phyloP scores from a whole-genome alignment of 495 filamentous ascomycete species.

The Thermochaetoides thermophila region DNA sequence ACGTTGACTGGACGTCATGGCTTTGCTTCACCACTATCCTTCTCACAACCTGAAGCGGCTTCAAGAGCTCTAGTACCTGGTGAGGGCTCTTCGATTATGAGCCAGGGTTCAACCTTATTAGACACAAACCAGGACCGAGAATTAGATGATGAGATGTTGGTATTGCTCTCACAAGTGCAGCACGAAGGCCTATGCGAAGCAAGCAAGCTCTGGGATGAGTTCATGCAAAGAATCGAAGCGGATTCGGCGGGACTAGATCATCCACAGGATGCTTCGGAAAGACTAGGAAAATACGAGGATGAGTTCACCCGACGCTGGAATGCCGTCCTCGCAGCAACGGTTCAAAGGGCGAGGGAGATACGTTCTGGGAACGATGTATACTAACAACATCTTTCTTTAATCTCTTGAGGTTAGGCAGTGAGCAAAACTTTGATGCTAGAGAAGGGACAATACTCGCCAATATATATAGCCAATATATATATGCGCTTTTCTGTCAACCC shows the following conservation, averaged over 20 bases:
- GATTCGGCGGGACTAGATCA: background rate
- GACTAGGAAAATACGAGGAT: constrained; percentile 5
- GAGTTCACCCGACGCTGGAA: constrained; percentile 8
- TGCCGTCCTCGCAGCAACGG: constrained; percentile 1
- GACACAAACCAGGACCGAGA: no score
- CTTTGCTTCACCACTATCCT: no score
- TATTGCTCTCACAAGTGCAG: constrained; percentile 3
- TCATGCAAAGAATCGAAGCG: constrained; percentile 11
- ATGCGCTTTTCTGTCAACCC: no score
- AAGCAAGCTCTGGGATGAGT: constrained; percentile 13
- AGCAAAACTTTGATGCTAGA: no score
- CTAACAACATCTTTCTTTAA: no score
- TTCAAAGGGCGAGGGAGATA: constrained; percentile 7
- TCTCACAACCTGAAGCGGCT: background rate
- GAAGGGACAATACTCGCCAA: no score
- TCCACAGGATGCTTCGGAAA: constrained; percentile 1
- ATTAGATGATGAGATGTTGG: no score
- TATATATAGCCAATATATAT: no score
- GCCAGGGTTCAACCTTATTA: constrained; percentile 1
- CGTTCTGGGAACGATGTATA: background rate
- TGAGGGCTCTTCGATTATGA: background rate
- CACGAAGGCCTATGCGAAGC: constrained; percentile 12
- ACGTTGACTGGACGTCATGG: no score
- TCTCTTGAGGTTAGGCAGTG: no score
- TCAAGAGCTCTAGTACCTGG: background rate